Conservation (phyloP, 345 rosid genomes). For the Populus nigra region DNA sequence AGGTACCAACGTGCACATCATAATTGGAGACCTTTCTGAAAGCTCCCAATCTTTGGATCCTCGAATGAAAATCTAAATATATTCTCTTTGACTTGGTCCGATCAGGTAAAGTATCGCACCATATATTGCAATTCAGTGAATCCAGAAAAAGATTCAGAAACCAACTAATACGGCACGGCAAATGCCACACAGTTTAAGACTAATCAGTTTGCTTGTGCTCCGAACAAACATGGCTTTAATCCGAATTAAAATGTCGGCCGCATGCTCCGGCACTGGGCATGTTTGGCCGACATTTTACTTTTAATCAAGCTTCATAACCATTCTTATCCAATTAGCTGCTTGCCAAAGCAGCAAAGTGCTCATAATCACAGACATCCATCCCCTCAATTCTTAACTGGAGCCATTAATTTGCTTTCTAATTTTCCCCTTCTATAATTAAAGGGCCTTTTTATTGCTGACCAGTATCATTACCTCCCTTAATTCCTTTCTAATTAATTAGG, state of each 20-base stretch:
- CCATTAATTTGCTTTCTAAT: background rate
- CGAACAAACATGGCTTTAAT: slow-evolving; percentile 1
- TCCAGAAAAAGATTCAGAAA: background rate
- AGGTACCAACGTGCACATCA: slow-evolving; percentile 33
- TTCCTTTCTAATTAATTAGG: background rate
- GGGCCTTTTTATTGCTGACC: background rate
- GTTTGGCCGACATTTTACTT: slow-evolving; percentile 8
- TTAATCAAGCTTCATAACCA: background rate
- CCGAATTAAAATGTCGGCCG: slow-evolving; percentile 26
- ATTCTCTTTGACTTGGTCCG: background rate
- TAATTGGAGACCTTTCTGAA: slow-evolving; percentile 20
- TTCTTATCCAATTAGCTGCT: slow-evolving; percentile 7
- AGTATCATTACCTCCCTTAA: background rate
- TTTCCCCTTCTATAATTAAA: background rate
- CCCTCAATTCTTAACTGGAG: background rate
- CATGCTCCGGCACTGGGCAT: slow-evolving; percentile 15
- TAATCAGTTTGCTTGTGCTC: background rate
- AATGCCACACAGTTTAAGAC: slow-evolving; percentile 13
- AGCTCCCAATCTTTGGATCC: slow-evolving; percentile 5
- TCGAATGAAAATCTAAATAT: background rate
- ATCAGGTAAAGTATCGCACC: background rate
- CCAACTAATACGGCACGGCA: slow-evolving; percentile 7
- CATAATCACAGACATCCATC: background rate
- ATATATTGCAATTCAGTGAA: background rate
- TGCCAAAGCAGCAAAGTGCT: slow-evolving; percentile 13